Evolutionary conservation across 2,329 filamentous ascomycete species (phyloP).

Genomic region (Cladosporium velox): DNA sequence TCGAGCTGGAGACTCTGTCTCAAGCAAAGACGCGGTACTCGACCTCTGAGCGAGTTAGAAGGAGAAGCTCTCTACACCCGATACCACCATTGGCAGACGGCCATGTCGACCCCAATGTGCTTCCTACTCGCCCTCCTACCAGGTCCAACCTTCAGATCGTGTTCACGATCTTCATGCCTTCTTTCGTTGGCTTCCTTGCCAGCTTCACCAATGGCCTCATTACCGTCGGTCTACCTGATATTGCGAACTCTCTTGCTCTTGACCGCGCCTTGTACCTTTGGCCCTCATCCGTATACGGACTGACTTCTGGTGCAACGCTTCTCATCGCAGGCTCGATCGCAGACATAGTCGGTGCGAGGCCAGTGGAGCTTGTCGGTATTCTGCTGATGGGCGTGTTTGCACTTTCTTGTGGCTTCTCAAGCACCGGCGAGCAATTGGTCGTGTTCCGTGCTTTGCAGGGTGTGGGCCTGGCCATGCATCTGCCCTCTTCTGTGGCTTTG

Average conservation of each 20-base stretch:
- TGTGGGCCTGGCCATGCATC: conserved; percentile 33
- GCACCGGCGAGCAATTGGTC: conserved; percentile 31
- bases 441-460: conserved; percentile 31
- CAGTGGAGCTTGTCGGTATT: conserved; percentile 51
- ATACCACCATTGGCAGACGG: background rate
- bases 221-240: conserved; percentile 27
- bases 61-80: background rate
- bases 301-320: conserved; percentile 53
- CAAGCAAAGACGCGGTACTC: background rate
- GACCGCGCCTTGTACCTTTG: conserved; percentile 26
- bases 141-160: conserved; percentile 10
- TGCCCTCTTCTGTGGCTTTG: conserved; percentile 53
- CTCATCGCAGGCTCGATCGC: conserved; percentile 54
- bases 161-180: conserved; percentile 16
- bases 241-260: conserved; percentile 23
- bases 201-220: conserved; percentile 29
- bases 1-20: conserved; percentile 4
- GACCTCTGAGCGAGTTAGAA: background rate
- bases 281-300: conserved; percentile 35
- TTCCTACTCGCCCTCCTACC: background rate
- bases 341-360: conserved; percentile 52
- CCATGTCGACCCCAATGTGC: background rate
- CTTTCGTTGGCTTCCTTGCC: conserved; percentile 23
- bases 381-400: conserved; percentile 48
- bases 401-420: conserved; percentile 46